Base-by-base conservation (phyloP, 1,284 basidiomycete species). In the Sporisorium graminicola region DNA sequence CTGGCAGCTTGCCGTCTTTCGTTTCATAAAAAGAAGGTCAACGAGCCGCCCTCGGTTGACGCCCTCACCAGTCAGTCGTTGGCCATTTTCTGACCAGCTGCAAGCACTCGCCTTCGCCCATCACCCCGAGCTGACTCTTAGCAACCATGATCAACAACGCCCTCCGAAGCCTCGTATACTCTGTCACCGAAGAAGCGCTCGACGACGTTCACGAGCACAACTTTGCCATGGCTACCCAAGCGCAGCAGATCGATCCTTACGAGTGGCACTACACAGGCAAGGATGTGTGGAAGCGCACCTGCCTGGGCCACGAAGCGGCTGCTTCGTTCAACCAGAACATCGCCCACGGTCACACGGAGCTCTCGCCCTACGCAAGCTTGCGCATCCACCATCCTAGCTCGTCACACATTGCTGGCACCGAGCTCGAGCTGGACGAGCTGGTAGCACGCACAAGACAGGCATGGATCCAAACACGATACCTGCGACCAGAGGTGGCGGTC, bases 251-350 rank as follows among this genome's bases (percentile, higher is more conserved):
- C 12, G 44, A 63, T 7, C 58, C 54, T 12, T 63, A 55, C 56
- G 63, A 72, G 22, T 72, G 63, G 64, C 56, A 52, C 27, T 44
- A 62, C 29, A 12, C 20, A 0, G 49, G 44, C 14, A 27, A 26
- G n/a, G 60, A 58, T 31, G 54, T 77, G 12, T 77, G 56, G 61
- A 56, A 40, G n/a, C 70, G 74, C 16, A 50, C 55, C 27, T 77
- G 74, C 26, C 40, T 68, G 14, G 74, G 74, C 8, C 62, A 65
- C n/a, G 74, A 77, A 47, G 65, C 59, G 2, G 69, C 74, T 14
- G 74, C 71, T 5, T 65, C 70, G 5, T 77, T 65, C 69, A 77
- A 77, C 57, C 43, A 77, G 35, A 77, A 77, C 47, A 62, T 77
- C 27, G 62, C 65, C 22, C 20, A 74, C 37, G 74, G 74, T 8